Conservation (phyloP, 1,139 yeast species). For the Saccharomyces hybrid region DNA sequence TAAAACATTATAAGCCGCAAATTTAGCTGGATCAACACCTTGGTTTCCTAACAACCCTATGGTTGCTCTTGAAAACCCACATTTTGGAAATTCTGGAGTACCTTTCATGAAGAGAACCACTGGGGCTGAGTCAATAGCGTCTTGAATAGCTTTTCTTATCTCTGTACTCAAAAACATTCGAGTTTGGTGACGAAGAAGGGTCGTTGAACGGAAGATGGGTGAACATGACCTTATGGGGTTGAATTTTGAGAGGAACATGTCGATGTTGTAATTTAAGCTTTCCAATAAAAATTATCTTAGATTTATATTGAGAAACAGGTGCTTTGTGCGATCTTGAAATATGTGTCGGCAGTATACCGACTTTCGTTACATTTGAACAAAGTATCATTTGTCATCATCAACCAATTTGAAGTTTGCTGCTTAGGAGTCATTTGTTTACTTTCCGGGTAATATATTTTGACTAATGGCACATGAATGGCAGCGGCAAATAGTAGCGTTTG, state of each 20-base stretch:
- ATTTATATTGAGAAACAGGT: no score
- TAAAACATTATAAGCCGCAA: slow-evolving; percentile 93
- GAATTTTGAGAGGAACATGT: background rate
- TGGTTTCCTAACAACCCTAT: slow-evolving; percentile 90
- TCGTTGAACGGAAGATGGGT: background rate
- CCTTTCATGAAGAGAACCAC: slow-evolving; percentile 95
- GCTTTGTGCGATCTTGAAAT: no score
- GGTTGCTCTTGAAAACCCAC: slow-evolving; percentile 95
- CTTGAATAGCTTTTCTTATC: slow-evolving; percentile 72
- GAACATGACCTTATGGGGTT: background rate
- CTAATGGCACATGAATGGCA: no score
- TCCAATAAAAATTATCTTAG: no score
- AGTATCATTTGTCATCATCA: no score
- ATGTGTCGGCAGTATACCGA: no score
- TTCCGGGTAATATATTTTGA: no score
- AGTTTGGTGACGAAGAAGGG: background rate
- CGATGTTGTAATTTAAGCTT: no score
- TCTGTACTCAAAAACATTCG: slow-evolving; percentile 51
- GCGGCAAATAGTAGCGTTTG: no score
- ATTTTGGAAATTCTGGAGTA: slow-evolving; percentile 96
- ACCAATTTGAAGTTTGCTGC: no score
- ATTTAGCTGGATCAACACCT: slow-evolving; percentile 93
- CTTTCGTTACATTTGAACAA: no score
- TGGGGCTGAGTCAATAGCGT: slow-evolving; percentile 83
- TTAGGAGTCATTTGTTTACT: no score